Conservation (phyloP, 208 protist genomes). For the Novymonas esmeraldas region DNA sequence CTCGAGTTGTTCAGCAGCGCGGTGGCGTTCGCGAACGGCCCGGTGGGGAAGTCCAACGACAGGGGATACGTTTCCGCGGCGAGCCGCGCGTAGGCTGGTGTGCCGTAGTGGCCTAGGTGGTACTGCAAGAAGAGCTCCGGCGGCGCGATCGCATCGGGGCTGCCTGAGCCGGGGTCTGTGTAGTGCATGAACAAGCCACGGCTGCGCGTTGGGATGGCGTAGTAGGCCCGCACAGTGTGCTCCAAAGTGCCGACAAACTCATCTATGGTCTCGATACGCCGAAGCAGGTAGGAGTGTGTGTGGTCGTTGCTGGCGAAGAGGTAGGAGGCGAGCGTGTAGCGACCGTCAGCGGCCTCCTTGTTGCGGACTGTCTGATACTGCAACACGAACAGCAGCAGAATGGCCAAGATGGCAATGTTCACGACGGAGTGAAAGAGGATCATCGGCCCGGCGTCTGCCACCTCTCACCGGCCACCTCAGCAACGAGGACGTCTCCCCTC, state of each 20-base stretch:
- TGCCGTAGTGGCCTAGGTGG: constrained; percentile 33
- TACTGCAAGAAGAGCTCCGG: constrained; percentile 41
- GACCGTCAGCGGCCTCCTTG: constrained; percentile 36
- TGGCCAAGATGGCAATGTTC: constrained; percentile 32
- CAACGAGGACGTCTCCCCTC: too few relatives aligned
- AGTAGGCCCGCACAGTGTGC: constrained; percentile 42
- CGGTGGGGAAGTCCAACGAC: constrained; percentile 29
- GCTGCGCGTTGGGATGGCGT: constrained; percentile 38
- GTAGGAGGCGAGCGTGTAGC: constrained; percentile 43
- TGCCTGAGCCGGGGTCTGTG: constrained; percentile 19
- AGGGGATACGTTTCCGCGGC: constrained; percentile 22
- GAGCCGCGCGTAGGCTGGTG: constrained; percentile 23
- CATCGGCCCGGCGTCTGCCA: neutral
- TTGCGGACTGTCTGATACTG: constrained; percentile 49
- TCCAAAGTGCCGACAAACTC: constrained; percentile 50
- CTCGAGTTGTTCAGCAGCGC: constrained; percentile 22
- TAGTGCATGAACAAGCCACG: constrained; percentile 67
- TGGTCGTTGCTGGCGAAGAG: constrained; percentile 42
- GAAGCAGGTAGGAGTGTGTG: constrained; percentile 24
- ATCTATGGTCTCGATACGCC: constrained; percentile 44
- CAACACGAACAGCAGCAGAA: constrained; percentile 50
- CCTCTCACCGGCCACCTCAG: too few relatives aligned
- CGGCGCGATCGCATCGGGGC: constrained; percentile 16
- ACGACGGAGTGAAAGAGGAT: constrained; percentile 43
- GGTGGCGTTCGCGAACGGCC: constrained; percentile 32